Evolutionary conservation across 768 basidiomycete species (phyloP).

Genomic region (Kondoa malvinella): DNA sequence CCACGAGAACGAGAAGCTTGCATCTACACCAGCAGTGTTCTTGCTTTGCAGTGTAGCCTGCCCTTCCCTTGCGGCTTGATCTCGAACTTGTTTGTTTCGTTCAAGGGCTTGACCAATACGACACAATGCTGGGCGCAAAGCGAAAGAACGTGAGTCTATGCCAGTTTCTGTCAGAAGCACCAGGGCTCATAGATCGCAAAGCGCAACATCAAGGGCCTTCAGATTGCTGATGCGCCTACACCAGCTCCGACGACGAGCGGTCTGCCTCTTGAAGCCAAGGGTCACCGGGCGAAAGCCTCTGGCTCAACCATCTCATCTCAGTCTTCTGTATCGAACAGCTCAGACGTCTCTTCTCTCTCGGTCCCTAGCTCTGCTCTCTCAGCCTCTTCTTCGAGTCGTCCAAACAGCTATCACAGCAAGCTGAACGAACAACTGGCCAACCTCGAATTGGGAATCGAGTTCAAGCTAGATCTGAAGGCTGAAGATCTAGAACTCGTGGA

Average conservation of each 20-base stretch:
- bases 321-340: constrained; percentile 36
- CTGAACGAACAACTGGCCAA: constrained; percentile 70
- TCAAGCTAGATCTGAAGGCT: constrained; percentile 60
- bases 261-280: neutral
- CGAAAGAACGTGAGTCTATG: constrained; percentile 16
- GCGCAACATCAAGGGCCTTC: constrained; percentile 26
- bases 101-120: too few relatives aligned
- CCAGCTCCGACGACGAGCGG: constrained; percentile 18
- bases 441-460: constrained; percentile 60
- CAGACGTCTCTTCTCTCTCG: constrained; percentile 34
- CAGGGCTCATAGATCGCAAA: neutral
- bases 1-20: too few relatives aligned
- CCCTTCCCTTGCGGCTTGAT: neutral
- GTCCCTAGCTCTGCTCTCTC: constrained; percentile 6
- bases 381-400: constrained; percentile 6
- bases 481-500: constrained; percentile 80
- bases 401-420: constrained; percentile 40
- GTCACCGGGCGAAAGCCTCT: constrained; percentile 11
- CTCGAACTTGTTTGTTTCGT: too few relatives aligned
- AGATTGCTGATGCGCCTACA: constrained; percentile 21
- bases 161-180: neutral
- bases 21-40: too few relatives aligned
- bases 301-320: constrained; percentile 41
- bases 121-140: neutral
- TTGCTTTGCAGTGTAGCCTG: too few relatives aligned